Evolutionary conservation across 257 asterid genomes (phyloP), one percentile per base, ranked within the genome.

Genomic region (Agastache rugosa): DNA sequence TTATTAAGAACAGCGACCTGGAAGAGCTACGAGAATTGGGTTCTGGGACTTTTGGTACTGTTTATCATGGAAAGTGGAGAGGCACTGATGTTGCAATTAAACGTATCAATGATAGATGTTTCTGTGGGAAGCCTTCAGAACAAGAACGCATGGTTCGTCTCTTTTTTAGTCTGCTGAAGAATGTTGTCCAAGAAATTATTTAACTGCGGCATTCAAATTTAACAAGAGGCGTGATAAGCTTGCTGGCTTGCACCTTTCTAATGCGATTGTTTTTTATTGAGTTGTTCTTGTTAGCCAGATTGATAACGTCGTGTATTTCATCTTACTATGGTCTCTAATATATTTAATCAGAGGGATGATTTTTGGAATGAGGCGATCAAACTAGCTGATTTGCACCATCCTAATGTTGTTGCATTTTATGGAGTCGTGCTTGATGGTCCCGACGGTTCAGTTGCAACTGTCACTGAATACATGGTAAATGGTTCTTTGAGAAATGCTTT

Each of bases 51-150:
- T 94, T 92, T 80, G 99, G 99, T 74, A 94, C 99, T 35, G 99
- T 94, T 81, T 94, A 92, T 84, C 97, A 94, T 81, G 99, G 99
- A n/a, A 94, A 92, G 89, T 94, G 98, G 99, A 94, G 99, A 80
- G 99, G 99, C 45, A 87, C 96, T 0, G 99, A 94, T 79, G 97
- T 94, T 47, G 99, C 99, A 50, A 90, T 94, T 74, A 94, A 94
- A 77, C 91, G 98, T 63, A 94, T 94, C 64, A 94, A 90, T 51
- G 96, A 90, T 37, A 85, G 99, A 75, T 94, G 99, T 71, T 94
- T 94, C 78, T 85, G 90, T 22, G 98, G 93, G 73, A 94, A 94
- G 85, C 90, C 96, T 75, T 94, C 98, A 27, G 99, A 94, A 67
- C 91, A 90, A 81, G 96, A 92, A 53, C 97, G 97, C 84, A 94